Conservation (phyloP, 257 asterid genomes). For the Penstemon barbatus region DNA sequence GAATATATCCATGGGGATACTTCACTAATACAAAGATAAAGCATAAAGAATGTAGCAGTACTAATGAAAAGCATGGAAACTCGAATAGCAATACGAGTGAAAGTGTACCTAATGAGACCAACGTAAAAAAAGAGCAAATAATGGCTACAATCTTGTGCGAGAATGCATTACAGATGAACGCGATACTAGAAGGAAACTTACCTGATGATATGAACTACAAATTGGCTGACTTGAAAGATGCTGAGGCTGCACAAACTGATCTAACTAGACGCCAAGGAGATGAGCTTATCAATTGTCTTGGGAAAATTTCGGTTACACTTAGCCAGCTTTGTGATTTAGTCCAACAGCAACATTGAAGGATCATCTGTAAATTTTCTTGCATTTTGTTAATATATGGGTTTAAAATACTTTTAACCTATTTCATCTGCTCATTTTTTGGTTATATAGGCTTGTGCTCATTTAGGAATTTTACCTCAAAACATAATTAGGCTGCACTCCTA, state of each 20-base stretch:
- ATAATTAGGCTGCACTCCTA: too few species aligned
- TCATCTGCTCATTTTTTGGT: too few species aligned
- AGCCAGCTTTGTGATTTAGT: constrained; percentile 55
- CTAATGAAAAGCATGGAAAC: constrained; percentile 21
- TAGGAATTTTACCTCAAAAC: too few species aligned
- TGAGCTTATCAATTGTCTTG: constrained; percentile 63
- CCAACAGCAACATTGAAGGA: constrained; percentile 23
- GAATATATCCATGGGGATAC: constrained; percentile 68
- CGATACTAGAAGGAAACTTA: constrained; percentile 52
- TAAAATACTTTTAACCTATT: too few species aligned
- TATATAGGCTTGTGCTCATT: too few species aligned
- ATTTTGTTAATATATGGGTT: too few species aligned
- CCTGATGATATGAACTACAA: constrained; percentile 50
- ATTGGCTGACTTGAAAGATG: constrained; percentile 43
- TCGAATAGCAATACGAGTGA: constrained; percentile 1
- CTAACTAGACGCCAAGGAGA: constrained; percentile 60
- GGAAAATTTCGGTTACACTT: constrained; percentile 54
- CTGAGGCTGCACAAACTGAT: constrained; percentile 49
- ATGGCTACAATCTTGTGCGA: constrained; percentile 53
- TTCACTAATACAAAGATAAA: constrained; percentile 44
- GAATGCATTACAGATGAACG: constrained; percentile 50
- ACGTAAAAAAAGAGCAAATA: constrained; percentile 42
- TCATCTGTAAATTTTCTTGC: too few species aligned
- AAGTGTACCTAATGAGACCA: constrained; percentile 29
- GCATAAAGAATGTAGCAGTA: constrained; percentile 44